These are phyloP conservation scores for Wickerhamiella infanticola DNA, from an alignment of 1,139 yeast genomes.

Conservation along the genomic window DNA sequence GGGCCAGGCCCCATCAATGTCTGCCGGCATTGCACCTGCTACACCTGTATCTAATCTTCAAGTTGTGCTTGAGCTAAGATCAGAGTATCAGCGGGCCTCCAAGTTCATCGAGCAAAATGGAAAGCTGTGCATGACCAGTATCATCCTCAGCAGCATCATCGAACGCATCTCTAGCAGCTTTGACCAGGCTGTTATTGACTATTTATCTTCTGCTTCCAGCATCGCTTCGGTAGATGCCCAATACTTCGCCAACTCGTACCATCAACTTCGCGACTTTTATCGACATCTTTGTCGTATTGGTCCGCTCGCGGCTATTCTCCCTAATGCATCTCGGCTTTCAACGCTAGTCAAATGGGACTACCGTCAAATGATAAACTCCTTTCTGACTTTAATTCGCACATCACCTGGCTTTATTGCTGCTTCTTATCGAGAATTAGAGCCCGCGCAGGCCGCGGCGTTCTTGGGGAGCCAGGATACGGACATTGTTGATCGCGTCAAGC, in stretches of 20 bases:
- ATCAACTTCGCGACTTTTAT: constrained; percentile 17
- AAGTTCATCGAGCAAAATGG: background rate
- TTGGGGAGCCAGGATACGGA: constrained; percentile 10
- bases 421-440: constrained; percentile 18
- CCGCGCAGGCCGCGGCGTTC: constrained; percentile 17
- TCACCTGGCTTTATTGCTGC: constrained; percentile 25
- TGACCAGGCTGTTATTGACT: constrained; percentile 10
- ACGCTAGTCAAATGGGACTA: constrained; percentile 16
- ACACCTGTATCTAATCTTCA: background rate
- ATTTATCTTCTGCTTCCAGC: constrained; percentile 9
- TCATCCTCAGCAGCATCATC: constrained; percentile 5
- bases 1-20: background rate
- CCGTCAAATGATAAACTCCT: constrained; percentile 21
- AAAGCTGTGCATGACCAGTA: background rate
- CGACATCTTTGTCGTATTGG: constrained; percentile 14
- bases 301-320: constrained; percentile 12
- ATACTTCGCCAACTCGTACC: constrained; percentile 15
- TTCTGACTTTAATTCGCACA: constrained; percentile 22
- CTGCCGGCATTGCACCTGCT: background rate
- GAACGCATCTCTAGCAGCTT: constrained; percentile 10
- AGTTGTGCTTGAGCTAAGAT: background rate
- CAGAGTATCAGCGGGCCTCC: background rate
- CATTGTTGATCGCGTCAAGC: constrained; percentile 15
- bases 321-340: constrained; percentile 9
- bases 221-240: constrained; percentile 14